Evolutionary conservation across 23 red algal species (phyloP), one percentile per base, ranked within the genome.

Genomic region (Porphyridium purpureum): DNA sequence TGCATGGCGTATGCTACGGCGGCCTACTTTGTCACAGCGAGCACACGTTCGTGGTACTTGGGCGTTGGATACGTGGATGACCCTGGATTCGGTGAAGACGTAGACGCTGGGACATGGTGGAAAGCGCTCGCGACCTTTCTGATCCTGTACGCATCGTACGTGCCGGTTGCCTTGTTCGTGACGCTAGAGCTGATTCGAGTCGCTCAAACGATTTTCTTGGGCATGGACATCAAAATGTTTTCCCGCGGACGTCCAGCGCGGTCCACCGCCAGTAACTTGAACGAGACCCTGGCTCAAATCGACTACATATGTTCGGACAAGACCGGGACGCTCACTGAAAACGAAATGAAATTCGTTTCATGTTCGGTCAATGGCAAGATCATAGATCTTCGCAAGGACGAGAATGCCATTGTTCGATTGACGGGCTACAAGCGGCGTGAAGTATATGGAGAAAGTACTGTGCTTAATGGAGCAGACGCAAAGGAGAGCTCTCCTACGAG

Each of bases 131-230:
- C 73, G 22, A 80, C 84, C n/a, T 93, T 67, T 44, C 32, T 93
- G n/a, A 76, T 93, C 34, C 31, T 93, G 42, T 80, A 67, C 72
- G 59, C 75, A 50, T 70, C 75, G 21, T 74, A 71, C 54, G 66
- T 93, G 14, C 84, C 84, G 28, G 72, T 93, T 5, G 72, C 73
- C 21, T 33, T 93, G 66, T 81, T 93, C 49, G 69, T 93, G 33
- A 76, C 84, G 1, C 70, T 93, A 27, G 84, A 93, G 54, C 81
- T 82, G 36, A 68, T 75, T 11, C 52, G 84, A 33, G 26, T 93
- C 33, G 59, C 74, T 42, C 84, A 93, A 29, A 70, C 66, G 2
- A 24, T 66, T 17, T 93, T 93, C 47, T 80, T 93, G 32, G 35
- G 49, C 4, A 55, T 31, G 35, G 84, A 93, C 42, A 14, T 55